Percentiles rank a stretch among this genome's conserved stretches.
phyloP scores from a whole-genome alignment of 139 green algal species.

The Chlorella sp. region DNA sequence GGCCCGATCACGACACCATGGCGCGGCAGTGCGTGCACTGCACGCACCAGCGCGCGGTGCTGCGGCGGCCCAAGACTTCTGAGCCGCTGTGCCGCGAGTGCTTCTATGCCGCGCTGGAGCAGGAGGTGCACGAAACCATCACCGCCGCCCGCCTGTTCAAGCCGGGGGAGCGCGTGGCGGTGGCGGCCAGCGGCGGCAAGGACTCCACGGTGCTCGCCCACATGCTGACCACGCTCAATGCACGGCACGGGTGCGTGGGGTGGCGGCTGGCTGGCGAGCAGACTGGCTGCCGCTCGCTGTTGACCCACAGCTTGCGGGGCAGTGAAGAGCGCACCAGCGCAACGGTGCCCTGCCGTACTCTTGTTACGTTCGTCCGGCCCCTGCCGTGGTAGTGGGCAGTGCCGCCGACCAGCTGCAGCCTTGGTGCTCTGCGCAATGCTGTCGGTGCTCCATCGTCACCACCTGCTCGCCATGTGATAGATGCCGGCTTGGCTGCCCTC shows the following conservation, averaged over 20 bases:
- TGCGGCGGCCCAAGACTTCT: slow-evolving; percentile 77
- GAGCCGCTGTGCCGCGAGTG: slow-evolving; percentile 91
- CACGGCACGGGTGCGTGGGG: slow-evolving; percentile 68
- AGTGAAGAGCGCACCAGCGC: too few relatives aligned
- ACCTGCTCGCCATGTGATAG: too few relatives aligned
- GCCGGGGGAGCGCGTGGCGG: slow-evolving; percentile 85
- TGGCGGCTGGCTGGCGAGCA: neutral
- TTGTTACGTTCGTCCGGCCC: too few relatives aligned
- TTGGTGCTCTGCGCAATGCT: too few relatives aligned
- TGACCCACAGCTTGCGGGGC: too few relatives aligned
- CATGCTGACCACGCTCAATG: slow-evolving; percentile 92
- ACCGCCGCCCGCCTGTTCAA: slow-evolving; percentile 78
- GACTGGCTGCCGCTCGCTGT: too few relatives aligned
- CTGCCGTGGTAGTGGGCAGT: too few relatives aligned
- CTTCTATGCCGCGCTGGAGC: slow-evolving; percentile 76
- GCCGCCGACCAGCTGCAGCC: too few relatives aligned
- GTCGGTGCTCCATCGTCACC: too few relatives aligned
- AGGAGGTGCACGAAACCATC: slow-evolving; percentile 91
- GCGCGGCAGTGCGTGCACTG: slow-evolving; percentile 52
- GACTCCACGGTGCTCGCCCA: slow-evolving; percentile 98
- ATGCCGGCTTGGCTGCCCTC: too few relatives aligned
- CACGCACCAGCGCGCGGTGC: slow-evolving; percentile 49
- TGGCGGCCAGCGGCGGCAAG: slow-evolving; percentile 93
- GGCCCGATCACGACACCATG: too few relatives aligned
- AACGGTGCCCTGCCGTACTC: too few relatives aligned